phyloP scores from a whole-genome alignment of 106 monocot species.

The Amphibolis antarctica region DNA sequence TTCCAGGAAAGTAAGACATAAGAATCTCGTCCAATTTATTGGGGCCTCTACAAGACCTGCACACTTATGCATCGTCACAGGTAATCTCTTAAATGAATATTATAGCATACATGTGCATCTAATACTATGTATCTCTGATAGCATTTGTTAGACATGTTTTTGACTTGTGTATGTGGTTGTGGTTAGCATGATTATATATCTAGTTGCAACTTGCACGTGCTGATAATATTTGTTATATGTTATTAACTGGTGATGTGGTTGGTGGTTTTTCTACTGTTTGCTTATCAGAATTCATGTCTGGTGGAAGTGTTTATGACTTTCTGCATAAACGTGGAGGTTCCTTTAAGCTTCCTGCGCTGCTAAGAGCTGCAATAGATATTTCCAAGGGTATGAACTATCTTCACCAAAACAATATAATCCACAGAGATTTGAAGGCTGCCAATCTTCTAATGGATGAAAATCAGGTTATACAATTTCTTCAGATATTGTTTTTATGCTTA shows the following conservation, averaged over 20 bases:
- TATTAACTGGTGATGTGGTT: background rate
- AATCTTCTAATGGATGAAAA: conserved; percentile 32
- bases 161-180: too few relatives aligned
- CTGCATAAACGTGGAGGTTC: conserved; percentile 24
- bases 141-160: background rate
- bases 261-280: background rate
- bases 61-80: conserved; percentile 81
- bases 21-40: conserved; percentile 87
- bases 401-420: conserved; percentile 32
- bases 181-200: too few relatives aligned
- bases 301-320: conserved; percentile 29
- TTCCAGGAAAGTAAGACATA: conserved; percentile 74
- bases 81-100: conserved; percentile 22
- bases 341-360: conserved; percentile 16
- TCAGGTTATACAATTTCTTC: conserved; percentile 10
- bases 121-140: too few relatives aligned
- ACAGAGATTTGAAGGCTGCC: conserved; percentile 27
- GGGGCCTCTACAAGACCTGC: conserved; percentile 77
- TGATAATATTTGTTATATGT: conserved; percentile 3
- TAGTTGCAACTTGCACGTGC: background rate
- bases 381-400: conserved; percentile 29
- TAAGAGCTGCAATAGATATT: conserved; percentile 24
- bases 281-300: conserved; percentile 26
- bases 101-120: background rate
- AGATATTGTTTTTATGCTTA: background rate